Conservation (phyloP, 1,284 basidiomycete species). For the Rhizopogon parksii region DNA sequence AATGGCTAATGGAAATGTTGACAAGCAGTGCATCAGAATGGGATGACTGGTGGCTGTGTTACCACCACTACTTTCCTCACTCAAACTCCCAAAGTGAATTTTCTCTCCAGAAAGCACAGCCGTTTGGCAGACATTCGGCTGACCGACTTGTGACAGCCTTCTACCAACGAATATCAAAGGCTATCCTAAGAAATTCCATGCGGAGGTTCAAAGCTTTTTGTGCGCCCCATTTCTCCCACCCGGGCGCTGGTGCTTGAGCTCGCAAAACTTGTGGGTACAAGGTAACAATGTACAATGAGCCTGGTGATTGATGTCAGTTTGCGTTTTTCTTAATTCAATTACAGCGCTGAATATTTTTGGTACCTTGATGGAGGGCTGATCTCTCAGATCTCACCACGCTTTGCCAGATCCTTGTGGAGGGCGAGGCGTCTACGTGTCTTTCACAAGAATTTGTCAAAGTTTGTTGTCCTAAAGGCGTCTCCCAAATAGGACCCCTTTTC, state of each 20-base stretch:
- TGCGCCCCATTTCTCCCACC: not conserved
- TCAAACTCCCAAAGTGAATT: not conserved
- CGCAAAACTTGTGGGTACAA: not conserved
- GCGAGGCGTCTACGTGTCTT: not conserved
- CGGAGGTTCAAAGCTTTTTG: not conserved
- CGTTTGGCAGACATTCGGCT: not conserved
- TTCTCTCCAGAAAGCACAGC: constrained; percentile 1
- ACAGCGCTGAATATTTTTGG: not conserved
- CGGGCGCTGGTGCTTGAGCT: not conserved
- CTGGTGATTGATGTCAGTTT: not conserved
- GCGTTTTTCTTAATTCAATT: not conserved
- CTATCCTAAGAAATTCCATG: not conserved
- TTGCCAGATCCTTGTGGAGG: not conserved
- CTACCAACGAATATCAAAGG: not conserved
- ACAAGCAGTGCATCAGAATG: too few species aligned
- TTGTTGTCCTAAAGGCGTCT: not conserved
- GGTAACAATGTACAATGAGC: not conserved
- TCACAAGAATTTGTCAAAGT: not conserved
- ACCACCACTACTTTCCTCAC: not conserved
- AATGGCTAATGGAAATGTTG: too few species aligned
- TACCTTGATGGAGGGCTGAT: not conserved
- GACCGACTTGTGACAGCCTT: not conserved
- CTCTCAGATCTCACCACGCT: not conserved
- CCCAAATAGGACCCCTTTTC: not conserved
- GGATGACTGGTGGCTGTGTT: not conserved